phyloP scores from a whole-genome alignment of 2,329 filamentous ascomycete genomes.

The Ceratocystis lukuohia region DNA sequence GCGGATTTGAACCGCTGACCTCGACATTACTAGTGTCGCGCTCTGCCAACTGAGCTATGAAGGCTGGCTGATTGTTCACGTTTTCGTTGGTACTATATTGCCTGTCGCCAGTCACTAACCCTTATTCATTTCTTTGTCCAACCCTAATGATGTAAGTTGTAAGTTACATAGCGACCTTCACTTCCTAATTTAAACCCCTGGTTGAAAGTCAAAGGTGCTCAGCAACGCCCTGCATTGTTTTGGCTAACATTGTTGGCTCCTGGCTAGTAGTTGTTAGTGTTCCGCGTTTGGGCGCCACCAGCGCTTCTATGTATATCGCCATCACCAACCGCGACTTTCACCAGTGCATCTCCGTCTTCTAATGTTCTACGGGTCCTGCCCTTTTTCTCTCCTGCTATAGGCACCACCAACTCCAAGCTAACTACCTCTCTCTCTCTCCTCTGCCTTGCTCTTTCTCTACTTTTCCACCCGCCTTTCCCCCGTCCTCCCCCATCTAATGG shows the following conservation, averaged over 20 bases:
- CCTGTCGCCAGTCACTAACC: not conserved
- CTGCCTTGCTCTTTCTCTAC: not conserved
- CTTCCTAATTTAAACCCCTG: slow-evolving; percentile 16
- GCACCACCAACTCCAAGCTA: not conserved
- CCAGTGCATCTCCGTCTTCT: not conserved
- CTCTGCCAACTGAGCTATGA: slow-evolving; percentile 20
- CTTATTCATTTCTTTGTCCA: not conserved
- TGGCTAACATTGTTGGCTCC: not conserved
- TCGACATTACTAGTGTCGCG: slow-evolving; percentile 20
- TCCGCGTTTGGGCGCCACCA: too few species aligned
- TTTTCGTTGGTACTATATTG: not conserved
- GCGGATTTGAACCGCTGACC: slow-evolving; percentile 20
- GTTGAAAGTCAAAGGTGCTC: not conserved
- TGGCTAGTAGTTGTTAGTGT: not conserved
- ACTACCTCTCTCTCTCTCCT: not conserved
- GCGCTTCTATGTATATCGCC: too few species aligned
- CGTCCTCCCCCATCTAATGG: slow-evolving; percentile 9
- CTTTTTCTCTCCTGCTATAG: not conserved
- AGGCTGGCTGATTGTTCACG: not conserved
- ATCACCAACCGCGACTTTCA: not conserved
- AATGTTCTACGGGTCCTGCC: too few species aligned
- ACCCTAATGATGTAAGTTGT: slow-evolving; percentile 2
- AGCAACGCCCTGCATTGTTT: not conserved
- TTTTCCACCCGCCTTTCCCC: not conserved
- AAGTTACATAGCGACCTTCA: not conserved